Evolutionary conservation across 805 yeast species (phyloP).

Genomic region (Myxozyma neotropica): DNA sequence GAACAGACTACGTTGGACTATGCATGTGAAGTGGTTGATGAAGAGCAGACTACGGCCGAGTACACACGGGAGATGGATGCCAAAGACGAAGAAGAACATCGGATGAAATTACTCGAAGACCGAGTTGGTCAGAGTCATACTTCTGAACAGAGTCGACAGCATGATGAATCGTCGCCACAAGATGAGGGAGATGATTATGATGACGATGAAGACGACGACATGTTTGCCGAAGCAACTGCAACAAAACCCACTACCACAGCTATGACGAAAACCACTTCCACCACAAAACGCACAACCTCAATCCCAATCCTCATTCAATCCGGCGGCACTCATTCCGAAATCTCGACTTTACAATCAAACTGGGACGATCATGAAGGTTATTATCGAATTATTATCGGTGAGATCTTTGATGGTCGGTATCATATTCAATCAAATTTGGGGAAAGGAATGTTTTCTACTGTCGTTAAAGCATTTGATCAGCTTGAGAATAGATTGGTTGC

Average conservation of each 20-base stretch:
- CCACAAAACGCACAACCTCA: slow-evolving; percentile 1
- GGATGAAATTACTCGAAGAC: no score
- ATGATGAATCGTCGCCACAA: no score
- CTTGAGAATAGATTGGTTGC: slow-evolving; percentile 46
- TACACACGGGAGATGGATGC: no score
- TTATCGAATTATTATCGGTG: slow-evolving; percentile 42
- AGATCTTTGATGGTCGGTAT: slow-evolving; percentile 40
- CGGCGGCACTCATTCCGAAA: slow-evolving; percentile 7
- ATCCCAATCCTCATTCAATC: slow-evolving; percentile 14
- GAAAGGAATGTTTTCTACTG: slow-evolving; percentile 44
- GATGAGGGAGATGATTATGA: slow-evolving; percentile 27
- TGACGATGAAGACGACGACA: slow-evolving; percentile 37
- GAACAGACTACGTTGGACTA: no score
- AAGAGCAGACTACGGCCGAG: no score
- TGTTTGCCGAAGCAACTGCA: slow-evolving; percentile 34
- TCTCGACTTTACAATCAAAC: slow-evolving; percentile 38
- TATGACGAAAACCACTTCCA: no score
- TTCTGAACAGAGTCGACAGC: no score
- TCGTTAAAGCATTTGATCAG: slow-evolving; percentile 40
- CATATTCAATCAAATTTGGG: slow-evolving; percentile 40
- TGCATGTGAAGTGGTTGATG: no score
- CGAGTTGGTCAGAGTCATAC: no score
- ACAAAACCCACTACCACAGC: slow-evolving; percentile 11
- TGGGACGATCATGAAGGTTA: slow-evolving; percentile 45
- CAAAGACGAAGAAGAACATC: no score